Conservation (phyloP, 1,284 basidiomycete species). For the Cryptococcus jaspeensis region DNA sequence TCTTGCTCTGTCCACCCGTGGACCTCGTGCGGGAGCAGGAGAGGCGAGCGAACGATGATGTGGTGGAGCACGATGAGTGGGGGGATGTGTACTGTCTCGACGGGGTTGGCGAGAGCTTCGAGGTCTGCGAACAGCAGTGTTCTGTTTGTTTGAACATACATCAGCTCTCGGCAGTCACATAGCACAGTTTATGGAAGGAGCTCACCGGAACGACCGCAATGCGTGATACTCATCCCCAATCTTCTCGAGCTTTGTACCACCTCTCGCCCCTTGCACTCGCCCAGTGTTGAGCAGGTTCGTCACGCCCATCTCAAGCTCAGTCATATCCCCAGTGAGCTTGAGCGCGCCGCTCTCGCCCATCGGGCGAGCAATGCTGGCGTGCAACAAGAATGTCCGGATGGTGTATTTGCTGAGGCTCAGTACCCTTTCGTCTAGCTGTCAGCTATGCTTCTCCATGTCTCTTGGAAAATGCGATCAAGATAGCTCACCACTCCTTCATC, state of each 20-base stretch:
- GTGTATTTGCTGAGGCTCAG: conserved; percentile 68
- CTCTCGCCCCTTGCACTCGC: conserved; percentile 57
- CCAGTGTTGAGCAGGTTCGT: conserved; percentile 66
- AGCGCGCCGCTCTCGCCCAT: conserved; percentile 85
- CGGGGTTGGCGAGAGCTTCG: conserved; percentile 61
- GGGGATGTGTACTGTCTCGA: conserved; percentile 67
- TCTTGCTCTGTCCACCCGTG: conserved; percentile 91
- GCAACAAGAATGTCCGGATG: conserved; percentile 79
- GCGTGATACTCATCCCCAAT: conserved; percentile 77
- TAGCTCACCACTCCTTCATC: conserved; percentile 66
- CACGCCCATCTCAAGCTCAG: conserved; percentile 86
- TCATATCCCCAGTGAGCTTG: conserved; percentile 90
- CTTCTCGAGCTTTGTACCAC: conserved; percentile 64
- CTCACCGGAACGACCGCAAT: conserved; percentile 74
- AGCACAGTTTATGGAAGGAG: neutral
- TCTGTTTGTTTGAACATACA: conserved; percentile 52
- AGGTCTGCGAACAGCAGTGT: conserved; percentile 84
- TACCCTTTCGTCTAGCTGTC: conserved; percentile 56
- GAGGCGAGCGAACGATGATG: conserved; percentile 81
- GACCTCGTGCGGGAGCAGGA: conserved; percentile 77
- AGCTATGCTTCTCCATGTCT: neutral
- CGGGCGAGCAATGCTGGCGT: conserved; percentile 82
- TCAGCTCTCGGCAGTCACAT: neutral
- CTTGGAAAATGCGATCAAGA: neutral
- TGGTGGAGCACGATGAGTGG: conserved; percentile 85